These are phyloP conservation scores for Tricladium varicosporioides DNA, from an alignment of 2,329 filamentous ascomycete genomes.

Conservation along the genomic window DNA sequence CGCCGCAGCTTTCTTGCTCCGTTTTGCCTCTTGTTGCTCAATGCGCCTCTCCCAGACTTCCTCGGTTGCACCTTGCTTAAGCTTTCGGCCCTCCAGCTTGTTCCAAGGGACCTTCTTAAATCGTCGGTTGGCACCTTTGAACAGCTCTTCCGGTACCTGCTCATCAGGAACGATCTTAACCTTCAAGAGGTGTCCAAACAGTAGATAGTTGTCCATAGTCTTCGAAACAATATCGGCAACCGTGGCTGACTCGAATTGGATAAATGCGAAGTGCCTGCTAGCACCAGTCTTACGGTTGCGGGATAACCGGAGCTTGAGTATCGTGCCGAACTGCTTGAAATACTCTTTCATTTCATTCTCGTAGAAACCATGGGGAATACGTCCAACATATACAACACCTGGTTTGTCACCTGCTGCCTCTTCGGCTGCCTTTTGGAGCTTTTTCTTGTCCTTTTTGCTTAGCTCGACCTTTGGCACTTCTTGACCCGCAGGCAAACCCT, in stretches of 20 bases:
- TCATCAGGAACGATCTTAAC: conserved; percentile 76
- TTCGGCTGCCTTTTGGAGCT: conserved; percentile 43
- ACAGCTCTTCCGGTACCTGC: conserved; percentile 76
- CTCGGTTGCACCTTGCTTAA: conserved; percentile 71
- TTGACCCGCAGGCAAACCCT: conserved; percentile 44
- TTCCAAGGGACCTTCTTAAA: conserved; percentile 89
- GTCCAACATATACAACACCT: conserved; percentile 86
- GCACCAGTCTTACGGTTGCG: conserved; percentile 89
- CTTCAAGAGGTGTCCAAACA: conserved; percentile 92
- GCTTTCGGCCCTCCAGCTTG: conserved; percentile 73
- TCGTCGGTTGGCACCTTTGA: conserved; percentile 85
- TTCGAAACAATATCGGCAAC: conserved; percentile 90
- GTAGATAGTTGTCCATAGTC: conserved; percentile 96
- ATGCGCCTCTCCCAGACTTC: conserved; percentile 78
- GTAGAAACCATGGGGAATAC: conserved; percentile 94
- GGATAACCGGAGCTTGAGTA: conserved; percentile 75
- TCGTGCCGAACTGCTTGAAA: conserved; percentile 88
- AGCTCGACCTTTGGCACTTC: conserved; percentile 40
- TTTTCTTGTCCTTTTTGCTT: conserved; percentile 49
- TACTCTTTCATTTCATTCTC: conserved; percentile 93
- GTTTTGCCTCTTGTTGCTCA: conserved; percentile 67
- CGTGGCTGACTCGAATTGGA: conserved; percentile 76
- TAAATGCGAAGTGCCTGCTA: conserved; percentile 91
- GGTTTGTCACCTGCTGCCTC: conserved; percentile 51
- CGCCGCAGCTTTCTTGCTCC: conserved; percentile 68